phyloP scores from a whole-genome alignment of 495 filamentous ascomycete species.

The Talaromyces borbonicus region DNA sequence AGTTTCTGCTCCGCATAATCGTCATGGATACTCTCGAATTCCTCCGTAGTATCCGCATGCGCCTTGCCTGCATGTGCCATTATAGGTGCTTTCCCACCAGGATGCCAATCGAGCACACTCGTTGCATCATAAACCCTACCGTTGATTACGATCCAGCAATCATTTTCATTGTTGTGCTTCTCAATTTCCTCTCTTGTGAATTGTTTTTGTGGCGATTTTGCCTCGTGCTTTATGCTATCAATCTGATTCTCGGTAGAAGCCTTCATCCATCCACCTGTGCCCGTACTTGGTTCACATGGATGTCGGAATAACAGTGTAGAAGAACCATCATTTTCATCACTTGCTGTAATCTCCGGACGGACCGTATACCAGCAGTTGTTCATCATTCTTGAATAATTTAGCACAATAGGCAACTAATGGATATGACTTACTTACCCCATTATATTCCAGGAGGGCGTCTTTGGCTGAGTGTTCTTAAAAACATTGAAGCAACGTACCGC shows the following conservation, averaged over 20 bases:
- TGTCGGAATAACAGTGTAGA: conserved; percentile 13
- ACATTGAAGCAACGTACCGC: conserved; percentile 13
- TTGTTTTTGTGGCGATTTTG: conserved; percentile 17
- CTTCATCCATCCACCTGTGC: conserved; percentile 15
- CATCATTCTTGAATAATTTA: conserved; percentile 23
- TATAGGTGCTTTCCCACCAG: conserved; percentile 23
- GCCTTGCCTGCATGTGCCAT: conserved; percentile 23
- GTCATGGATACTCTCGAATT: conserved; percentile 26
- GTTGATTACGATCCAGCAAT: conserved; percentile 74
- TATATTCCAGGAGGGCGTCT: conserved; percentile 18
- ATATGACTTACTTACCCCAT: conserved; percentile 9
- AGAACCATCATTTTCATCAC: conserved; percentile 7
- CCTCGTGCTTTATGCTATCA: conserved; percentile 15
- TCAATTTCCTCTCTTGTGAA: conserved; percentile 45
- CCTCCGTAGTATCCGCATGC: conserved; percentile 20
- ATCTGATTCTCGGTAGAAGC: conserved; percentile 15
- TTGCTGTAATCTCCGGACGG: conserved; percentile 14
- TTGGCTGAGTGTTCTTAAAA: conserved; percentile 16
- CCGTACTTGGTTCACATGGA: conserved; percentile 10
- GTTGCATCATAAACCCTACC: conserved; percentile 82
- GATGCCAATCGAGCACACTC: conserved; percentile 22
- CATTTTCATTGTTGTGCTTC: conserved; percentile 53
- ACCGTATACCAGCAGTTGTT: conserved; percentile 27
- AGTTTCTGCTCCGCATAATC: conserved; percentile 22
- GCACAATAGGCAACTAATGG: neutral